These are phyloP conservation scores for Alternaria rosae DNA, from an alignment of 2,329 filamentous ascomycete genomes.

Conservation along the genomic window DNA sequence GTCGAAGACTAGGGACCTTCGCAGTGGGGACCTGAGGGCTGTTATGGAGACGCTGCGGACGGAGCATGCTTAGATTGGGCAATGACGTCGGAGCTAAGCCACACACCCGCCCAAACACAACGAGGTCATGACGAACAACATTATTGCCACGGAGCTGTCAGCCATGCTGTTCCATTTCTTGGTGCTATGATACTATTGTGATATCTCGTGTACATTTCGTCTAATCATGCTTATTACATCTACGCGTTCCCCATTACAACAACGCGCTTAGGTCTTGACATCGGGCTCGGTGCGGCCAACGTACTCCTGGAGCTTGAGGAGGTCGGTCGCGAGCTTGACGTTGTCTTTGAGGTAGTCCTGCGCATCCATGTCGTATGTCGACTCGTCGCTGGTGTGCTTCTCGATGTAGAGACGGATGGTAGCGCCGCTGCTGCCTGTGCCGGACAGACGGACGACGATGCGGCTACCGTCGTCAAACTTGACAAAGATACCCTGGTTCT, in stretches of 20 bases:
- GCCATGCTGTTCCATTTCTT: background rate
- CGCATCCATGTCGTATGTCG: constrained; percentile 79
- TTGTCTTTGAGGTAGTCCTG: constrained; percentile 94
- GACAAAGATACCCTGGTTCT: constrained; percentile 95
- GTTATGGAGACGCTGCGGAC: constrained; percentile 18
- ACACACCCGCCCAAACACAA: constrained; percentile 17
- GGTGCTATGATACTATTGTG: constrained; percentile 2
- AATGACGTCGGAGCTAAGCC: constrained; percentile 30
- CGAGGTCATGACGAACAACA: constrained; percentile 10
- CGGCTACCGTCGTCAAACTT: constrained; percentile 94
- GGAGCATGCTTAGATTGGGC: constrained; percentile 17
- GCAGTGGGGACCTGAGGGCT: constrained; percentile 10
- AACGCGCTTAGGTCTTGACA: constrained; percentile 80
- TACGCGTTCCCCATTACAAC: background rate
- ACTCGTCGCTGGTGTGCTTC: constrained; percentile 85
- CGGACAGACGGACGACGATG: constrained; percentile 92
- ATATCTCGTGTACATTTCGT: constrained; percentile 1
- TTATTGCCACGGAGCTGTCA: background rate
- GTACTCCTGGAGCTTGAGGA: constrained; percentile 93
- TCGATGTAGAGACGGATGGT: constrained; percentile 98
- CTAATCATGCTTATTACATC: constrained; percentile 10
- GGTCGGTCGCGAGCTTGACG: constrained; percentile 80
- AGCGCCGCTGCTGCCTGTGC: constrained; percentile 92
- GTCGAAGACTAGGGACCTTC: background rate
- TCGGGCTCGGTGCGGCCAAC: constrained; percentile 92